Evolutionary conservation across 1,284 basidiomycete species (phyloP).

Genomic region (Ganoderma lingzhi): DNA sequence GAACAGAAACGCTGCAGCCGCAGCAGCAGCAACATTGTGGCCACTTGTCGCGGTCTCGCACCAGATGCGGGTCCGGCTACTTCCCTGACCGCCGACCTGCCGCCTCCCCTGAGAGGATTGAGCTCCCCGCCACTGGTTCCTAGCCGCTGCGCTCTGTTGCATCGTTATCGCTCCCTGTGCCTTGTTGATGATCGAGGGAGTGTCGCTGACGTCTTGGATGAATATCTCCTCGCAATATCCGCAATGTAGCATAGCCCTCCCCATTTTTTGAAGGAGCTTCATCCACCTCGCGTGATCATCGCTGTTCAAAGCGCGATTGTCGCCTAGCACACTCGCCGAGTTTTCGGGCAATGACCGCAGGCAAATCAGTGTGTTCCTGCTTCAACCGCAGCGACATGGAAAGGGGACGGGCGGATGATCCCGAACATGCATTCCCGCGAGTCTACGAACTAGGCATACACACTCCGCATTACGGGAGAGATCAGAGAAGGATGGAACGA

Average conservation of each 20-base stretch:
- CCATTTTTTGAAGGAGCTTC: background rate
- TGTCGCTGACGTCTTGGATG: background rate
- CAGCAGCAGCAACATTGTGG: slow-evolving; percentile 24
- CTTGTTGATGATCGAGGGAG: background rate
- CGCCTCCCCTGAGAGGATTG: background rate
- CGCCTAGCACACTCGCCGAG: background rate
- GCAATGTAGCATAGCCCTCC: slow-evolving; percentile 1
- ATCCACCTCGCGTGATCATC: background rate
- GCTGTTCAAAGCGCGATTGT: background rate
- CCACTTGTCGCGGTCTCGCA: slow-evolving; percentile 41
- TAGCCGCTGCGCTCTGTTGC: background rate
- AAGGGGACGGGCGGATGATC: background rate
- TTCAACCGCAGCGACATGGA: background rate
- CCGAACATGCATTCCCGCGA: slow-evolving; percentile 7
- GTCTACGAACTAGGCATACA: slow-evolving; percentile 12
- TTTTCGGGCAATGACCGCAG: background rate
- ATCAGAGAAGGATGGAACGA: slow-evolving; percentile 12
- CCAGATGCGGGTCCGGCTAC: slow-evolving; percentile 38
- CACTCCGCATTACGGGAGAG: background rate
- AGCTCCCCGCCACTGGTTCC: background rate
- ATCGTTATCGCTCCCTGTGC: background rate
- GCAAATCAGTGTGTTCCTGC: background rate
- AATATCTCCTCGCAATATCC: background rate
- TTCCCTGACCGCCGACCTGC: background rate
- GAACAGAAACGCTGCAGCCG: slow-evolving; percentile 28